phyloP scores from a whole-genome alignment of 2,329 filamentous ascomycete genomes.

The Calonectria honghensis region DNA sequence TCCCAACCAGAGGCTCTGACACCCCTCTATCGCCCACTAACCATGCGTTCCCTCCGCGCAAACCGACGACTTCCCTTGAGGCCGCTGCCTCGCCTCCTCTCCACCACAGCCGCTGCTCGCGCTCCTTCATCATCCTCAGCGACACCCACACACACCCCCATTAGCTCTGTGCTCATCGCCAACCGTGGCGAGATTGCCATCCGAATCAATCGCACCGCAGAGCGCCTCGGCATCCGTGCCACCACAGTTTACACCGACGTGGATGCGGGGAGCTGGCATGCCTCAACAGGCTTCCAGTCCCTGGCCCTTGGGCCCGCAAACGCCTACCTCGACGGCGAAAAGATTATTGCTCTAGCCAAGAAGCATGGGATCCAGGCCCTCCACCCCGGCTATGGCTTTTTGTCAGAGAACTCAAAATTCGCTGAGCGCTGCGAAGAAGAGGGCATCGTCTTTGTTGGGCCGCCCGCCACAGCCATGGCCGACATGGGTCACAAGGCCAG shows the following conservation, averaged over 20 bases:
- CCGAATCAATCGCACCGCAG: slow-evolving; percentile 91
- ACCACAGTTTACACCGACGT: slow-evolving; percentile 97
- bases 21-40: slow-evolving; percentile 45
- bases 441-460: slow-evolving; percentile 95
- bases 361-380: slow-evolving; percentile 91
- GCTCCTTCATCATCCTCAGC: slow-evolving; percentile 56
- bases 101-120: slow-evolving; percentile 60
- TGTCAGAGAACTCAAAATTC: slow-evolving; percentile 95
- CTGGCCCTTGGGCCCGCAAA: slow-evolving; percentile 88
- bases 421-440: slow-evolving; percentile 91
- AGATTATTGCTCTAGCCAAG: slow-evolving; percentile 92
- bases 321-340: slow-evolving; percentile 94
- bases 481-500: slow-evolving; percentile 96
- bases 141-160: slow-evolving; percentile 66
- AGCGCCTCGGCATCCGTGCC: slow-evolving; percentile 91
- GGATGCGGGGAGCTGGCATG: slow-evolving; percentile 91
- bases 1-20: background rate
- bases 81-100: slow-evolving; percentile 63
- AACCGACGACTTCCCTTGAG: slow-evolving; percentile 70
- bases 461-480: slow-evolving; percentile 85
- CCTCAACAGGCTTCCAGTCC: slow-evolving; percentile 87
- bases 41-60: slow-evolving; percentile 74
- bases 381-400: slow-evolving; percentile 96
- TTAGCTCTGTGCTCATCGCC: slow-evolving; percentile 92
- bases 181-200: slow-evolving; percentile 98